Conservation (phyloP, 768 basidiomycete species). For the Mycena filopes region DNA sequence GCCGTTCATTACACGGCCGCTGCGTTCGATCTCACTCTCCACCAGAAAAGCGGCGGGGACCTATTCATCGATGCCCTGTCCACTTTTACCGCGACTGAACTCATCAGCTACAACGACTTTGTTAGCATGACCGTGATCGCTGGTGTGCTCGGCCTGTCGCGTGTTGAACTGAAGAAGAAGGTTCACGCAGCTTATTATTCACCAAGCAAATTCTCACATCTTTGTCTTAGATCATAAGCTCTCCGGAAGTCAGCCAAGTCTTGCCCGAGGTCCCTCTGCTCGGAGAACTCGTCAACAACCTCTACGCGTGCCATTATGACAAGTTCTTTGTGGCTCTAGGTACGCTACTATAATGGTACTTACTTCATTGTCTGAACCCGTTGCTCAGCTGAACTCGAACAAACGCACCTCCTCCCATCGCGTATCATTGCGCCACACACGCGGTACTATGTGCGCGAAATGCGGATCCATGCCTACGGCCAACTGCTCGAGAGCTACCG, state of each 20-base stretch:
- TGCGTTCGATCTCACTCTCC: not conserved
- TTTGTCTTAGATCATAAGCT: conserved; percentile 71
- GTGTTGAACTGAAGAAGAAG: conserved; percentile 94
- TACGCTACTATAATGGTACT: conserved; percentile 43
- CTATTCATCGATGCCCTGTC: conserved; percentile 91
- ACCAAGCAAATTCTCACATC: not conserved
- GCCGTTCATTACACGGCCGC: not conserved
- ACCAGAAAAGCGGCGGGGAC: conserved; percentile 74
- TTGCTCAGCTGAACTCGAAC: conserved; percentile 82
- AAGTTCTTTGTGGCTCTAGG: conserved; percentile 93
- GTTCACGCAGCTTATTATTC: conserved; percentile 46
- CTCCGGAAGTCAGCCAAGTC: conserved; percentile 89
- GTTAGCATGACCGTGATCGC: conserved; percentile 86
- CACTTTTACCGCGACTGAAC: conserved; percentile 93
- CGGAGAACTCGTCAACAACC: conserved; percentile 83
- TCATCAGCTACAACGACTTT: conserved; percentile 90
- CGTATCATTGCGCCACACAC: conserved; percentile 88
- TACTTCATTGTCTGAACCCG: not conserved
- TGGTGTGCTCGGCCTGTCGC: conserved; percentile 77
- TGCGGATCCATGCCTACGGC: conserved; percentile 93
- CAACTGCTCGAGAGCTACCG: conserved; percentile 94
- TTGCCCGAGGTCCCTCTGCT: conserved; percentile 86
- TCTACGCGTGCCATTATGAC: conserved; percentile 95
- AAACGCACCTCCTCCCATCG: conserved; percentile 87
- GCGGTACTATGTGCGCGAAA: conserved; percentile 92